These are phyloP conservation scores for Saururus chinensis DNA, from an alignment of 164 flowering plant genomes.

Conservation along the genomic window DNA sequence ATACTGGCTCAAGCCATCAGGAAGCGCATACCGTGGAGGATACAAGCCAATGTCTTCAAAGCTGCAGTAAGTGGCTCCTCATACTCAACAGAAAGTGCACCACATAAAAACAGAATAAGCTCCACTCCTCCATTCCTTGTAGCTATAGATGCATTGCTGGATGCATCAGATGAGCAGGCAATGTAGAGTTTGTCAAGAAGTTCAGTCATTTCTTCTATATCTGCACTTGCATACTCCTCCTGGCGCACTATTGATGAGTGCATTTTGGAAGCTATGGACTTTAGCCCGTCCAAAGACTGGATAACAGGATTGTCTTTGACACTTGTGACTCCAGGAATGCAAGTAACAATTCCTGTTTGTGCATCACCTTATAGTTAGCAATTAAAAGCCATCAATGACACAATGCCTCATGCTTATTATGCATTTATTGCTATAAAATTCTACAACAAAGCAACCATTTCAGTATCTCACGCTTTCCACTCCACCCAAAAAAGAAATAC, in stretches of 20 bases:
- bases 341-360: conserved; percentile 49
- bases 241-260: background rate
- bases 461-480: no score
- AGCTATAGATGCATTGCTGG: conserved; percentile 58
- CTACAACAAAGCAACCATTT: no score
- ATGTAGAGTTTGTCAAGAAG: conserved; percentile 37
- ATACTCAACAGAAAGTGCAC: conserved; percentile 23
- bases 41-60: conserved; percentile 43
- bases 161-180: conserved; percentile 38
- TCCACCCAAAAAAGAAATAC: no score
- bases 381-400: background rate
- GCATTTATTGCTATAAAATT: no score
- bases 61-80: conserved; percentile 26
- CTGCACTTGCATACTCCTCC: background rate
- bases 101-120: conserved; percentile 48
- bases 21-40: conserved; percentile 49
- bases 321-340: conserved; percentile 59
- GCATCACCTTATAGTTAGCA: background rate
- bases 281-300: conserved; percentile 46
- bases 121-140: conserved; percentile 72
- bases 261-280: conserved; percentile 19
- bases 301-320: conserved; percentile 55
- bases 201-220: conserved; percentile 25
- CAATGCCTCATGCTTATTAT: no score
- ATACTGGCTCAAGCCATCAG: background rate